Percentiles rank a stretch among this genome's conserved stretches.
Conservation (phyloP, 768 basidiomycete genomes). For the Trametes coccinea region DNA sequence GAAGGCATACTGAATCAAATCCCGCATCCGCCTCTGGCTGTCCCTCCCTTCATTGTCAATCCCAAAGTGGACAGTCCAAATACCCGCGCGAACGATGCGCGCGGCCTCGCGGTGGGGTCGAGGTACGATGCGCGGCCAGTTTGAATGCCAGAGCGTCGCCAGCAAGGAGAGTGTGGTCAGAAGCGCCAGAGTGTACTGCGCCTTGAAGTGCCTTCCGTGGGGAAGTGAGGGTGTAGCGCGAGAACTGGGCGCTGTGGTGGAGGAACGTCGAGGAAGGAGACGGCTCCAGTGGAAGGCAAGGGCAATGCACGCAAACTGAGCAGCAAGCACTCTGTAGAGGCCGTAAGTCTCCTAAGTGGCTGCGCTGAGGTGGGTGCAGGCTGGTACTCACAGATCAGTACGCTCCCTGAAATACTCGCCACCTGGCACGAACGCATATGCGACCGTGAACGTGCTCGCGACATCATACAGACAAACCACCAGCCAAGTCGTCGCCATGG, state of each 20-base stretch:
- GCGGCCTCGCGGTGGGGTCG: constrained; percentile 62
- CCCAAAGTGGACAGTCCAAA: constrained; percentile 94
- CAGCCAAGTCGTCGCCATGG: constrained; percentile 57
- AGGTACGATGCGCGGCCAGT: constrained; percentile 48
- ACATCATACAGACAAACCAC: constrained; percentile 65
- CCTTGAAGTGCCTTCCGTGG: constrained; percentile 7
- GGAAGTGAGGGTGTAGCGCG: constrained; percentile 1
- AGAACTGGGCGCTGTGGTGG: not conserved
- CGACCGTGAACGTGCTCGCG: constrained; percentile 79
- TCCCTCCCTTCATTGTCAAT: constrained; percentile 72
- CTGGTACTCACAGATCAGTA: constrained; percentile 61
- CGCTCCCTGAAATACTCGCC: constrained; percentile 74
- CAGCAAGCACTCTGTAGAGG: constrained; percentile 48
- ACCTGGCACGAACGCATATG: constrained; percentile 89
- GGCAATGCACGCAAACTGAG: constrained; percentile 53
- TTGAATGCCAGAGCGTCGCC: constrained; percentile 48
- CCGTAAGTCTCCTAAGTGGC: not conserved
- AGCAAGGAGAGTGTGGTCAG: constrained; percentile 44
- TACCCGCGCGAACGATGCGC: constrained; percentile 75
- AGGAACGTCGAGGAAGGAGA: constrained; percentile 14
- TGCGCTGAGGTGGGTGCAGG: not conserved
- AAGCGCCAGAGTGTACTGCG: constrained; percentile 25
- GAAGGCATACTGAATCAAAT: constrained; percentile 40
- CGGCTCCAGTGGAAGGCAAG: constrained; percentile 46
- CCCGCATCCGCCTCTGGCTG: constrained; percentile 67